A percentile compares a stretch with the other conserved stretches of the same genome.
Evolutionary conservation across 2,329 filamentous ascomycete genomes (phyloP).

Genomic region (Coniella lustricola): DNA sequence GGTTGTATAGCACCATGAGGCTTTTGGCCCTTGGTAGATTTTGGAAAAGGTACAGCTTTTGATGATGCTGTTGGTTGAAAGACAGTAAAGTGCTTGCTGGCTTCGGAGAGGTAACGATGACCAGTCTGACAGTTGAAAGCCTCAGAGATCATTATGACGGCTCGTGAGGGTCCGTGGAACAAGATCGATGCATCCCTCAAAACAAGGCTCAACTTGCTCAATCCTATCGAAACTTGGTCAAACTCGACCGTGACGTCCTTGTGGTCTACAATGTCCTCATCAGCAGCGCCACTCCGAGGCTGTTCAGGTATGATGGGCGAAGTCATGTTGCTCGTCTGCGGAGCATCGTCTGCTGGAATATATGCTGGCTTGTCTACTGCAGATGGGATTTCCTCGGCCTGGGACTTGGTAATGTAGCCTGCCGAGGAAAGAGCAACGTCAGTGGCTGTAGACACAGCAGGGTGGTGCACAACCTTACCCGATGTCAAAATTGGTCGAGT

Average conservation of each 20-base stretch:
- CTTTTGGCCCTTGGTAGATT: neutral
- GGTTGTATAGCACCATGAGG: neutral
- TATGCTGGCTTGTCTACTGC: neutral
- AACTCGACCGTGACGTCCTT: no score
- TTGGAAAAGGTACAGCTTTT: neutral
- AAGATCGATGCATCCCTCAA: no score
- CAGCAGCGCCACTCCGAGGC: no score
- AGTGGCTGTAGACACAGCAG: no score
- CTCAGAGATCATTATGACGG: neutral
- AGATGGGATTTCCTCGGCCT: neutral
- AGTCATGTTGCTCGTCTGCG: no score
- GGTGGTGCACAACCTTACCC: no score
- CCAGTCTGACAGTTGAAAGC: neutral
- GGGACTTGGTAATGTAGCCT: neutral
- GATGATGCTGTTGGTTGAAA: neutral
- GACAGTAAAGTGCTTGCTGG: neutral
- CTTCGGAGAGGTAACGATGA: neutral
- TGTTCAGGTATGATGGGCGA: no score
- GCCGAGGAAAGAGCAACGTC: neutral
- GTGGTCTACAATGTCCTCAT: no score
- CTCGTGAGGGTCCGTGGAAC: neutral
- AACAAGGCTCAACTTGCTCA: no score
- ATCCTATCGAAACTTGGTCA: no score
- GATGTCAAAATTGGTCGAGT: no score
- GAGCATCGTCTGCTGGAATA: constrained; percentile 4